Percentiles rank a stretch among this genome's conserved stretches.
Conservation (phyloP, 306 rosid genomes). For the Sphenostylis stenocarpa region DNA sequence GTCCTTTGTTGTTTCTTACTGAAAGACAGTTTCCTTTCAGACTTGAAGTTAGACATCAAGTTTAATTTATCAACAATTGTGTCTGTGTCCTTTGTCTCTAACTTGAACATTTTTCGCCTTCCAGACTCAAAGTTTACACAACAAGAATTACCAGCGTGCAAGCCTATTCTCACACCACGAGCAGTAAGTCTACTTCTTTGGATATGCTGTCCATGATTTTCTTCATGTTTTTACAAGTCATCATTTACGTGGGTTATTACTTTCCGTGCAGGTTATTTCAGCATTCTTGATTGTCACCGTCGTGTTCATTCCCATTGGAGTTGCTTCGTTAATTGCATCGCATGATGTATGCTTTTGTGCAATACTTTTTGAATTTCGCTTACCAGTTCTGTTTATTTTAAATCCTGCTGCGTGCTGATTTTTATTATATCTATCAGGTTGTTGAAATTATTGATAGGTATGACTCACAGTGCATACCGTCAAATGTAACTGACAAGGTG, state of each 20-base stretch:
- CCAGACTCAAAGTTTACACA: conserved; percentile 93
- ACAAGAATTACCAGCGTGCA: conserved; percentile 99
- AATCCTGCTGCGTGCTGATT: conserved; percentile 30
- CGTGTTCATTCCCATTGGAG: conserved; percentile 88
- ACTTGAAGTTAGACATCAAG: conserved; percentile 43
- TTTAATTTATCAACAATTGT: conserved; percentile 18
- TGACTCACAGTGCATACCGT: conserved; percentile 63
- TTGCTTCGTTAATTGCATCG: conserved; percentile 80
- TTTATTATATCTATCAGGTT: conserved; percentile 54
- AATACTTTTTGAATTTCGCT: conserved; percentile 15
- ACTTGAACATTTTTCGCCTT: background rate
- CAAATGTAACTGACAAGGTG: conserved; percentile 37
- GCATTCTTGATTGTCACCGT: conserved; percentile 79
- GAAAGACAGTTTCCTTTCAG: conserved; percentile 38
- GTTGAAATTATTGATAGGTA: conserved; percentile 83
- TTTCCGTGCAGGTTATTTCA: conserved; percentile 76
- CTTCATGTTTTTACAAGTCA: conserved; percentile 5
- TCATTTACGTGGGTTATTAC: background rate
- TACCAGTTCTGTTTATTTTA: conserved; percentile 21
- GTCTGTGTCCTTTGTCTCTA: conserved; percentile 5
- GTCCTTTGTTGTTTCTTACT: conserved; percentile 15
- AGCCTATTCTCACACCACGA: conserved; percentile 93
- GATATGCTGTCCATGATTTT: background rate
- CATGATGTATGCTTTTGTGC: conserved; percentile 59
- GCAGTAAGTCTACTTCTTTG: conserved; percentile 51